Evolutionary conservation across 345 rosid genomes (phyloP).

Genomic region (Trapa bicornis): DNA sequence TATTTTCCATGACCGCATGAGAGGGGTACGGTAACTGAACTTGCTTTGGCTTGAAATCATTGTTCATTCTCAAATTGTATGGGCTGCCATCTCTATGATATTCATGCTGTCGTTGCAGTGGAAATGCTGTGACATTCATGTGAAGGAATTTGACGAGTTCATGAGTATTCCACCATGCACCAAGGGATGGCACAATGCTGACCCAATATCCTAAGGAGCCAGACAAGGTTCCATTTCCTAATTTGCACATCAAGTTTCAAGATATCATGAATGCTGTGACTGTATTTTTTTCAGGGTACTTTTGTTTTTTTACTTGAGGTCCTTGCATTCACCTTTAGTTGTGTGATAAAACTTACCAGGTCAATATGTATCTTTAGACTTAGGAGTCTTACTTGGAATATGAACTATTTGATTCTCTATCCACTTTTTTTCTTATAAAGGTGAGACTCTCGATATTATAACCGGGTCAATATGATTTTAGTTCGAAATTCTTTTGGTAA

Average conservation of each 20-base stretch:
- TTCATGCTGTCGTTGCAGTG: slow-evolving; percentile 32
- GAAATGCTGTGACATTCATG: slow-evolving; percentile 86
- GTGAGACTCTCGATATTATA: no score
- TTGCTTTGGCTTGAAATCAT: background rate
- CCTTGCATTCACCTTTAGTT: background rate
- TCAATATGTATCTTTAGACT: background rate
- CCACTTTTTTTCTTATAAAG: no score
- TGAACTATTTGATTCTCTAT: no score
- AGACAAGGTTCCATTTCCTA: background rate
- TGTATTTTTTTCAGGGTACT: background rate
- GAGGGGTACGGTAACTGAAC: slow-evolving; percentile 39
- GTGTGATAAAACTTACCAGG: background rate
- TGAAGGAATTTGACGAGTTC: slow-evolving; percentile 92
- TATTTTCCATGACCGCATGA: slow-evolving; percentile 72
- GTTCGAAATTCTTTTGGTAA: no score
- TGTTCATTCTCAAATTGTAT: background rate
- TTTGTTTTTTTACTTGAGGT: background rate
- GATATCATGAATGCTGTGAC: background rate
- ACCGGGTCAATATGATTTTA: no score
- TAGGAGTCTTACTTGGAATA: background rate
- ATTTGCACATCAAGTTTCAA: background rate
- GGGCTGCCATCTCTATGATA: background rate
- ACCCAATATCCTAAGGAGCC: slow-evolving; percentile 20
- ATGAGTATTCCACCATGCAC: slow-evolving; percentile 77
- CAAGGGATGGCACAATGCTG: slow-evolving; percentile 83